Percentiles rank a stretch among this genome's conserved stretches.
Conservation (phyloP, 2,329 filamentous ascomycete species). For the Aspergillus bombycis region DNA sequence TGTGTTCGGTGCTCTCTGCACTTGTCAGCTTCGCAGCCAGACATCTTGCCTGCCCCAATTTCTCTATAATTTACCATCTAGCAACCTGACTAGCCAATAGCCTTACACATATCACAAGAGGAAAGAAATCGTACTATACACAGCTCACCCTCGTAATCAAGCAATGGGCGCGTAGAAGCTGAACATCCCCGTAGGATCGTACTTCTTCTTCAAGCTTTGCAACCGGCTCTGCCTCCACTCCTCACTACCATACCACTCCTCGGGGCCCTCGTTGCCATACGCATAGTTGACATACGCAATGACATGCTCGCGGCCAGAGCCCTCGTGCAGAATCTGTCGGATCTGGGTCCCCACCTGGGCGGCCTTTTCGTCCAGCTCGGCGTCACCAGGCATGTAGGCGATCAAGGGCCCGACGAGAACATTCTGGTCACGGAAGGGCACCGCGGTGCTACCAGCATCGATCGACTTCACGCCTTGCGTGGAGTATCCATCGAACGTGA, state of each 20-base stretch:
- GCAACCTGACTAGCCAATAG: too few species aligned
- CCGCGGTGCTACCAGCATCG: conserved; percentile 45
- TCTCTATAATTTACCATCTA: too few species aligned
- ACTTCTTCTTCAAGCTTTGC: conserved; percentile 36
- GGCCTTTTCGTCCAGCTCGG: conserved; percentile 28
- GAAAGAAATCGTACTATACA: too few species aligned
- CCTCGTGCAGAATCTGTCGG: conserved; percentile 30
- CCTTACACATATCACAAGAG: too few species aligned
- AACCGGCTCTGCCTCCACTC: conserved; percentile 38
- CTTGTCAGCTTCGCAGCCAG: too few species aligned
- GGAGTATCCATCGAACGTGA: conserved; percentile 62
- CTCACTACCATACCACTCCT: conserved; percentile 35
- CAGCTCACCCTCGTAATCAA: background rate
- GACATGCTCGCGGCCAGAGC: conserved; percentile 23
- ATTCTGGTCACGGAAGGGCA: conserved; percentile 50
- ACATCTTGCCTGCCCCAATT: too few species aligned
- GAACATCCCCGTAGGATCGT: conserved; percentile 37
- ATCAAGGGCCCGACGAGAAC: conserved; percentile 42
- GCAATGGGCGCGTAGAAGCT: conserved; percentile 27
- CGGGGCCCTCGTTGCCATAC: conserved; percentile 28
- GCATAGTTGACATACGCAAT: conserved; percentile 38
- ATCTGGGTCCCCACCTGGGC: conserved; percentile 33
- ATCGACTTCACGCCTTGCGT: conserved; percentile 48
- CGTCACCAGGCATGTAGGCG: conserved; percentile 29
- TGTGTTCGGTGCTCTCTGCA: too few species aligned